These are phyloP conservation scores for Auriscalpium microsporum DNA, from an alignment of 768 basidiomycete genomes.

Conservation along the genomic window DNA sequence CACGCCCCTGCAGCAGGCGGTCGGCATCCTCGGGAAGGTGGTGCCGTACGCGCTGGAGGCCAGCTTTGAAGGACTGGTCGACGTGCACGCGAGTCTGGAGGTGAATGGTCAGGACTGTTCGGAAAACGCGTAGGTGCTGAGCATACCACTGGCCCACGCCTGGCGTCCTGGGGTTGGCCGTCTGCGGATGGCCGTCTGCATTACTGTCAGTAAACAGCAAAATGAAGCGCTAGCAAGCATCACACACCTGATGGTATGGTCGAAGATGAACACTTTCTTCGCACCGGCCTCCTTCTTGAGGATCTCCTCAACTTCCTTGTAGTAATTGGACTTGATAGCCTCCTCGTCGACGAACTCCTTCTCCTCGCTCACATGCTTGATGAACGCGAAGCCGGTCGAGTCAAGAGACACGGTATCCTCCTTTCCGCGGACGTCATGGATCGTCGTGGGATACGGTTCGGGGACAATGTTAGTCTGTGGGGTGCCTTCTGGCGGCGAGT, in stretches of 20 bases:
- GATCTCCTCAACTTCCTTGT: constrained; percentile 33
- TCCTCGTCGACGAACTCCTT: constrained; percentile 33
- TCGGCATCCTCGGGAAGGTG: constrained; percentile 35
- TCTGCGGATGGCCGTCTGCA: background rate
- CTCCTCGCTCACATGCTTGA: constrained; percentile 25
- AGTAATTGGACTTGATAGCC: constrained; percentile 30
- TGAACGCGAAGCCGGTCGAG: constrained; percentile 37
- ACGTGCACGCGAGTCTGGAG: constrained; percentile 33
- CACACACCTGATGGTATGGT: constrained; percentile 35
- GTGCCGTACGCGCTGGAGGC: constrained; percentile 28
- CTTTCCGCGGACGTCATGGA: constrained; percentile 25
- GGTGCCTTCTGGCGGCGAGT: constrained; percentile 20
- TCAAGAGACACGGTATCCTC: constrained; percentile 27
- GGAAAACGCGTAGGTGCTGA: background rate
- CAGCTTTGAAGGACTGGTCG: constrained; percentile 34
- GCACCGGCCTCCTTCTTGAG: constrained; percentile 32
- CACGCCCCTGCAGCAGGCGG: constrained; percentile 31
- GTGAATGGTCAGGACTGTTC: background rate
- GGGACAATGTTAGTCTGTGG: constrained; percentile 24
- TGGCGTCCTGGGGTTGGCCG: constrained; percentile 6
- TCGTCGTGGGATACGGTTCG: constrained; percentile 19
- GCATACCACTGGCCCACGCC: constrained; percentile 29
- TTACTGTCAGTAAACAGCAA: background rate
- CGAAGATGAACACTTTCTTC: constrained; percentile 34
- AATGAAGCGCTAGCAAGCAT: background rate